phyloP scores from a whole-genome alignment of 371 early-diverging fungal genomes.

The Saksenaea oblongispora region DNA sequence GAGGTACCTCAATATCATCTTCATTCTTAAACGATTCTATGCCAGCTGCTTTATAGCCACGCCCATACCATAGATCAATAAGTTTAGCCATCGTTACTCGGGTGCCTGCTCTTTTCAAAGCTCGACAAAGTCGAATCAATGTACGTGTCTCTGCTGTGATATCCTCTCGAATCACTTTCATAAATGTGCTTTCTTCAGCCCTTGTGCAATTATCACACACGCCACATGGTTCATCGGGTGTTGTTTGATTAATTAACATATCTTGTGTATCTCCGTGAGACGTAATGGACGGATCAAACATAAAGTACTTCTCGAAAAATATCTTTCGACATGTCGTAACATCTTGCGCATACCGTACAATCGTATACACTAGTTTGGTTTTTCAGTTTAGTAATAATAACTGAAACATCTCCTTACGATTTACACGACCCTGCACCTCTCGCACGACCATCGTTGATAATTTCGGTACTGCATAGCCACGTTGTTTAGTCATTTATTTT shows the following conservation, averaged over 20 bases:
- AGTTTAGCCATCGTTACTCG: slow-evolving; percentile 55
- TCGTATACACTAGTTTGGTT: slow-evolving; percentile 49
- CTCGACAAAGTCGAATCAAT: slow-evolving; percentile 46
- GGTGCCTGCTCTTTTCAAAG: slow-evolving; percentile 35
- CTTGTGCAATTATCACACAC: slow-evolving; percentile 57
- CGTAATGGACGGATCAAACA: slow-evolving; percentile 27
- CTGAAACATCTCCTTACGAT: slow-evolving; percentile 38
- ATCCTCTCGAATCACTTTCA: slow-evolving; percentile 25
- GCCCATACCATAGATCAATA: slow-evolving; percentile 49
- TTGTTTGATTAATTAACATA: slow-evolving; percentile 29
- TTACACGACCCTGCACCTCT: slow-evolving; percentile 61
- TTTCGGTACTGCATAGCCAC: slow-evolving; percentile 40
- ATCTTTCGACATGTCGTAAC: slow-evolving; percentile 64
- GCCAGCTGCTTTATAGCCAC: slow-evolving; percentile 37
- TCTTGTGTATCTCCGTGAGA: slow-evolving; percentile 13
- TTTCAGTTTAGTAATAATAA: background rate
- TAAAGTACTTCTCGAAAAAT: slow-evolving; percentile 66
- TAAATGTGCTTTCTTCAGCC: background rate
- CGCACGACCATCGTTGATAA: slow-evolving; percentile 66
- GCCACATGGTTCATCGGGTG: slow-evolving; percentile 45
- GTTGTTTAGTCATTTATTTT: background rate
- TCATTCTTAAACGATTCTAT: slow-evolving; percentile 34
- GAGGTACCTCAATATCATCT: slow-evolving; percentile 29
- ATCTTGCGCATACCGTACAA: slow-evolving; percentile 70
- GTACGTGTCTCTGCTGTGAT: slow-evolving; percentile 38